Base-by-base conservation (phyloP, 1,284 basidiomycete genomes). In the Fomitopsis betulina region DNA sequence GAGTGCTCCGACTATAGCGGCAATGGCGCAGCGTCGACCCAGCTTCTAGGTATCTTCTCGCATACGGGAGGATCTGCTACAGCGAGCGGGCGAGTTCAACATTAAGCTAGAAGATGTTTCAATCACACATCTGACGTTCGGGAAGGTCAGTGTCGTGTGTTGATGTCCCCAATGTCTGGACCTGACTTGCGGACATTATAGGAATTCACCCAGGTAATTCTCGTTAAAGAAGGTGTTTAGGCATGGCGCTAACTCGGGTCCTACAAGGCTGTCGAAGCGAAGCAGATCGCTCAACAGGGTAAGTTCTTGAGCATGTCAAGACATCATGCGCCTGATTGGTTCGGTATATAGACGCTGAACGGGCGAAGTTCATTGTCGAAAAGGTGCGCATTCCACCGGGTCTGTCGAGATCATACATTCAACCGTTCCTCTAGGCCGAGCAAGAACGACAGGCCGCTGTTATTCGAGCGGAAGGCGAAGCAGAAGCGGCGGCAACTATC, bases 401-500 rank as follows among this genome's bases (percentile, higher is more conserved):
- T 19, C 42, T 23, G 40, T 33, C 8, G 25, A 37, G 8, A 32
- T 15, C 17, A 17, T 30, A 21, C 51, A 19, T 10, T 13, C 23
- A 30, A 61, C 30, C 35, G 45, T 58, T 56, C 55, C 32, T 42
- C 17, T 62, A 94, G 91, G 94, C 97, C 37, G 96, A 99, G 74
- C 97, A 99, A 89, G 97, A 99, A 75, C 88, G 96, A 59, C 96
- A 99, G 79, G 97, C 96, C 1, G 89, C 94, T 6, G 96, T 99
- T 63, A 98, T 99, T 63, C 87, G 97, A 58, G 96, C 97, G 1
- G 96, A 99, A 75, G 97, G 97, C 61, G 96, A 99, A 78, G 96
- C 96, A 4, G 96, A 99, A 77, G 97, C 96, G 9, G 95, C 95
- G 6, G 78, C 86, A 58, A 96, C 94, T 58, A 98, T 99, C 70